Conservation (phyloP, 306 rosid genomes). For the Lupinus albus region DNA sequence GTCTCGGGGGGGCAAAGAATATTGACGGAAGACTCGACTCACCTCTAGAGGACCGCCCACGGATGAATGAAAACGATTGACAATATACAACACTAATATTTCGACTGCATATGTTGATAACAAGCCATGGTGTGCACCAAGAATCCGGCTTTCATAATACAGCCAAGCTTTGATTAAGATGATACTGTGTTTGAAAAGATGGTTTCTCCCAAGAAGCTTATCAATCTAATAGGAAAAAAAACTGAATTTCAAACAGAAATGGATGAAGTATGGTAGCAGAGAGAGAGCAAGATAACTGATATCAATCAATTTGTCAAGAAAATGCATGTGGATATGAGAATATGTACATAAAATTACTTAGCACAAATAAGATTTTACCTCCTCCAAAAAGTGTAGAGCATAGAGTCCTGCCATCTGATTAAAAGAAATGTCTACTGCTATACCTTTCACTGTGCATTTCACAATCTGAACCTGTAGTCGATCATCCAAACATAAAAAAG, state of each 20-base stretch:
- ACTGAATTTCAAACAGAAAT: slow-evolving; percentile 20
- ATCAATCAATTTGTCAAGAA: slow-evolving; percentile 25
- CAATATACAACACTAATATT: slow-evolving; percentile 58
- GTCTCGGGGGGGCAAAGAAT: slow-evolving; percentile 20
- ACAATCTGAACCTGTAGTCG: slow-evolving; percentile 65
- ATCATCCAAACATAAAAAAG: slow-evolving; percentile 36
- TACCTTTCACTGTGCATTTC: slow-evolving; percentile 59
- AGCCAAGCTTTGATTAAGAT: slow-evolving; percentile 78
- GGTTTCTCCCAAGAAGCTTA: slow-evolving; percentile 58
- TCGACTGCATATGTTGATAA: slow-evolving; percentile 73
- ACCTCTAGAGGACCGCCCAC: slow-evolving; percentile 76
- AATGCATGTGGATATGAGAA: background rate
- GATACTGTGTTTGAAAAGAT: slow-evolving; percentile 64
- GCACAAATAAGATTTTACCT: slow-evolving; percentile 50
- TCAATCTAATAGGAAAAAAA: slow-evolving; percentile 50
- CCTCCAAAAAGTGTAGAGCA: slow-evolving; percentile 65
- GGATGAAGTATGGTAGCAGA: background rate
- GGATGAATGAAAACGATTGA: slow-evolving; percentile 62
- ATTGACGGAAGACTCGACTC: slow-evolving; percentile 31
- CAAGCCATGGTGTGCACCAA: slow-evolving; percentile 69
- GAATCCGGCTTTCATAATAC: slow-evolving; percentile 76
- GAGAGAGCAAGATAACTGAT: background rate
- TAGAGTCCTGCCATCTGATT: slow-evolving; percentile 69
- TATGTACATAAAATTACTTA: background rate
- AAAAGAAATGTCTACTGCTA: slow-evolving; percentile 70